Conservation (phyloP, 495 filamentous ascomycete genomes). For the Lentithecium fluviatile region DNA sequence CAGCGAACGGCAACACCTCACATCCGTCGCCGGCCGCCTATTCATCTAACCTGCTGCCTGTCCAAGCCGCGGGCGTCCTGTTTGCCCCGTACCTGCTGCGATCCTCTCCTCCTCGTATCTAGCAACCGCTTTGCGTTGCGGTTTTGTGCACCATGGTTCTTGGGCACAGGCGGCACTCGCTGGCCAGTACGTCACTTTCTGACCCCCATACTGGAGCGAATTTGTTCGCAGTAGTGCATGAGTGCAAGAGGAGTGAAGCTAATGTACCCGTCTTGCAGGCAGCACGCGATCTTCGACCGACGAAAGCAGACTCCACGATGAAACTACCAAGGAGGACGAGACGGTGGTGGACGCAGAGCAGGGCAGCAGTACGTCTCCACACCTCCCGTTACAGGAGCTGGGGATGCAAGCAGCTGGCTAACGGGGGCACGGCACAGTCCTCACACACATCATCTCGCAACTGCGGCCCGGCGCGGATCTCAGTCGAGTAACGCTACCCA, state of each 20-base stretch:
- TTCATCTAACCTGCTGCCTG: neutral
- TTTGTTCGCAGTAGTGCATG: neutral
- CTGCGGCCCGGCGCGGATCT: slow-evolving; percentile 92
- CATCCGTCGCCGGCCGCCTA: neutral
- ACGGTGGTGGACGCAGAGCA: slow-evolving; percentile 74
- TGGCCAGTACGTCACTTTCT: slow-evolving; percentile 28
- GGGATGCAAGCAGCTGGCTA: slow-evolving; percentile 7
- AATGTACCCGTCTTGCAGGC: slow-evolving; percentile 40
- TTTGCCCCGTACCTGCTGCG: neutral
- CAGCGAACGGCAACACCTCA: neutral
- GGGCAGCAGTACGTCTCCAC: slow-evolving; percentile 58
- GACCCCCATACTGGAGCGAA: neutral
- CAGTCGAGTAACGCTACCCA: slow-evolving; percentile 89
- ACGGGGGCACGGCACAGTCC: slow-evolving; percentile 53
- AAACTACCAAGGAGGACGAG: slow-evolving; percentile 65
- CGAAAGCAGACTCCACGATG: slow-evolving; percentile 43
- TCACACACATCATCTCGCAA: slow-evolving; percentile 95
- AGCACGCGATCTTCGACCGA: slow-evolving; percentile 55
- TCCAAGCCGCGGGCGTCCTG: neutral
- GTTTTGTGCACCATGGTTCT: slow-evolving; percentile 37
- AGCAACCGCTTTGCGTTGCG: neutral
- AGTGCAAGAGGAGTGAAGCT: neutral
- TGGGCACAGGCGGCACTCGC: slow-evolving; percentile 38
- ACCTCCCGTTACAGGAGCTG: neutral
- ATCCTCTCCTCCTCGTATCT: neutral